Base-by-base conservation (phyloP, 164 flowering plant genomes). In the Magnolia kwangsiensis region DNA sequence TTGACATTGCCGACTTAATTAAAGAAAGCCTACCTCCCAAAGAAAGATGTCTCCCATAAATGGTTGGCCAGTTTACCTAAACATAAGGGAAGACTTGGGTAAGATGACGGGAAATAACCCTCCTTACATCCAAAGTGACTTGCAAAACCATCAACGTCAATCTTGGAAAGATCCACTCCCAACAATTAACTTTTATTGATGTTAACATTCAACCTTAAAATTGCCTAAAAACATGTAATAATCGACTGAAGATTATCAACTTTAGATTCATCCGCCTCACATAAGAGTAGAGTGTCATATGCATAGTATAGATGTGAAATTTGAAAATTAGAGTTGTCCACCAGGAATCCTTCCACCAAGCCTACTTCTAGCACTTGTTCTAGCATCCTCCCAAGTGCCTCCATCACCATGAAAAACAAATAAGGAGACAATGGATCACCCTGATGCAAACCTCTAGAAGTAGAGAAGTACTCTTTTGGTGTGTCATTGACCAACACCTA, bases 341-440 rank as follows among this genome's bases (percentile, higher is more conserved):
- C 27, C 11, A 2, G 0, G 24, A 67, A 67, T 24, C 13, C 8
- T 31, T 6, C 24, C 19, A 67, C 27, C 13, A 2, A 31, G 27
- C 71, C 11, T 24, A 16, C 11, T 67, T 21, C 0, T 21, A 5
- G 1, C 21, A 18, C 45, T 37, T 37, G 45, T 37, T 67, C 31
- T 13, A 31, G 14, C 27, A 9, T 37, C 45, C 45, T 37, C 45
- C 45, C 45, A 31, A 7, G 3, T 0, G 27, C 65, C 20, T 63
- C 65, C 65, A 14, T 27, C 16, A 27, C 71, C 31, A 23, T 18
- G 6, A 31, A 8, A 67, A 67, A 20, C 14, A 8, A 24, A 18
- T n/a, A n/a, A 23, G 49, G 49, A 67, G 71, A 67, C 24, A 67
- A 31, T 16, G 16, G 37, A 67, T 67, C 71, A 6, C 71, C 71